Evolutionary conservation across 192 early-diverging fungal species (phyloP).

Genomic region (Podila clonocystis): DNA sequence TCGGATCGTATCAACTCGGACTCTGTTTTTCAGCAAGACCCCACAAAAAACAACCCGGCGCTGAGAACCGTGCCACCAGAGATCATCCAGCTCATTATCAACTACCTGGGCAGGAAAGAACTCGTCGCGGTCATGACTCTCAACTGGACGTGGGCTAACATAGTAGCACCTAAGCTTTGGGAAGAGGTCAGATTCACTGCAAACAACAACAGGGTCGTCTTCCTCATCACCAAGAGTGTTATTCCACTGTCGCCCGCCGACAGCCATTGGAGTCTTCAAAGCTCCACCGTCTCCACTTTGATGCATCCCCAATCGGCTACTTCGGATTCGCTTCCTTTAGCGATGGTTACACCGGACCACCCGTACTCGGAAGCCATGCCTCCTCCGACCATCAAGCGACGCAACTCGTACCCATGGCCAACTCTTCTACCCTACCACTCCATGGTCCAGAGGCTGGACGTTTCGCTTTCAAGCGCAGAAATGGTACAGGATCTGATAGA

Average conservation of each 20-base stretch:
- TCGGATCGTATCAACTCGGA: too few species aligned
- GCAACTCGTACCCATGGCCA: conserved; percentile 50
- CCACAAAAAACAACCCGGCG: background rate
- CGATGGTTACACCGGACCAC: background rate
- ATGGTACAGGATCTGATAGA: conserved; percentile 42
- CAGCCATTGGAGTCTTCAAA: background rate
- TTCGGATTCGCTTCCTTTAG: background rate
- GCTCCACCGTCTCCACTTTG: background rate
- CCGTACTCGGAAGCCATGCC: background rate
- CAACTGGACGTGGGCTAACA: conserved; percentile 46
- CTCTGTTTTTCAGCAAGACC: too few species aligned
- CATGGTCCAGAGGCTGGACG: conserved; percentile 32
- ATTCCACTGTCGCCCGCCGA: background rate
- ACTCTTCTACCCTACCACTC: conserved; percentile 39
- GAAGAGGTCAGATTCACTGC: conserved; percentile 22
- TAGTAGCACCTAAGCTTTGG: conserved; percentile 31
- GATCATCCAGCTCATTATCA: conserved; percentile 43
- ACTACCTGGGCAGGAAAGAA: conserved; percentile 39
- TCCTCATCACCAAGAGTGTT: conserved; percentile 45
- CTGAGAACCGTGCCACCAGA: conserved; percentile 33
- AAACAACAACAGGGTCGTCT: conserved; percentile 26
- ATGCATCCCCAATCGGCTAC: background rate
- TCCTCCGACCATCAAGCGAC: conserved; percentile 2
- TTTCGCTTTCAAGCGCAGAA: conserved; percentile 29
- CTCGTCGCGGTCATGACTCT: conserved; percentile 30